Base-by-base conservation (phyloP, 2,329 filamentous ascomycete genomes). In the Talaromyces sp. region DNA sequence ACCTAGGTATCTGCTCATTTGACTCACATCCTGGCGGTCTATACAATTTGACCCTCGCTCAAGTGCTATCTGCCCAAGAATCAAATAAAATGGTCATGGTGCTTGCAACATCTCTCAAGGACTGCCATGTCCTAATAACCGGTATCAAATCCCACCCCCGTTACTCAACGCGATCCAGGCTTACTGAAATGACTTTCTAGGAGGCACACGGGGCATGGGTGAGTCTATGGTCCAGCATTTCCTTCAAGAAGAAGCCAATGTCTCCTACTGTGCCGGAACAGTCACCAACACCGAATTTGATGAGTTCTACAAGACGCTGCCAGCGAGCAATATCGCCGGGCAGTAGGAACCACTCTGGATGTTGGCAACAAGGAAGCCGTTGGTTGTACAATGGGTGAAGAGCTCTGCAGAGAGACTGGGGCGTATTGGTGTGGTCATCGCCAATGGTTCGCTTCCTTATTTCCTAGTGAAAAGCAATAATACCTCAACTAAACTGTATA, bases 191-290 rank as follows among this genome's bases (percentile, higher is more conserved):
- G 2, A 51, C 19, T 51, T 29, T 25, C 47, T 27, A 51, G 71
- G 71, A 27, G 71, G 70, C n/a, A 70, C 70, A 13, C 69, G 69
- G 38, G 70, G 71, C 38, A 72, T 72, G 61, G 71, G 77, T 13
- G 63, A 68, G n/a, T 65, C 67, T 1, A 72, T 72, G 58, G 70
- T 70, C 3, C 64, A 68, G 40, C 63, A 66, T 25, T 72, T 72
- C 38, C 67, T 72, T 19, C 63, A 67, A 13, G 70, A 72, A 68
- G 70, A 66, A 15, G 69, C 66, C 15, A 60, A 68, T 27, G 70
- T 72, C 17, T 68, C 70, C 13, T 72, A 70, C 67, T 72, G 70
- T 58, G 68, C 69, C 7, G 69, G 70, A 25, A 71, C 65, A 3
- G 65, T 67, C 36, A 62, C 61, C 53, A 66, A 67, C 27, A 67